Base-by-base conservation (phyloP, 2,329 filamentous ascomycete genomes). In the Malbranchea zuffiana region DNA sequence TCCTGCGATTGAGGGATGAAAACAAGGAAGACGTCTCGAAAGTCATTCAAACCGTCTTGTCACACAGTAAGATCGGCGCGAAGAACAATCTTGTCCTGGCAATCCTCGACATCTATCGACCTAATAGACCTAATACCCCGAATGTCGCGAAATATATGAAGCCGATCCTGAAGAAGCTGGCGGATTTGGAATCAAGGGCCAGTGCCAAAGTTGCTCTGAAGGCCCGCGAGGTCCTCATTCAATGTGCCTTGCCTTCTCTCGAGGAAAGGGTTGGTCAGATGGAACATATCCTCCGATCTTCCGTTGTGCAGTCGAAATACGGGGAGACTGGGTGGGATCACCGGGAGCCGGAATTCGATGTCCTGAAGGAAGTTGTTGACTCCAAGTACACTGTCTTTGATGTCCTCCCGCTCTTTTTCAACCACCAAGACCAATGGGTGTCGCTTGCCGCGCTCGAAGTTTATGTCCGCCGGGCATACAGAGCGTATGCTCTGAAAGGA, bases 331-430 rank as follows among this genome's bases (percentile, higher is more conserved):
- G 88, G 35, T 94, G 84, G 82, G 88, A 95, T 46, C 90, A 98
- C 66, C 75, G 90, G 48, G 83, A 95, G 62, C 90, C 90, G 32
- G 84, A 81, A 62, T 68, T 93, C 37, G 82, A 92, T 15, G 71
- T 93, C 46, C 80, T 98, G 65, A 94, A 94, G 70, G 90, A 98
- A 62, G 87, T 98, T 20, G 85, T 98, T 35, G 90, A 98, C 62
- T 96, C 90, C 37, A 93, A 93, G 67, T 96, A 92, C 68, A 96
- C 88, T 27, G 90, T 98, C 46, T 94, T 95, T 50, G 90, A 98
- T 56, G 90, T 98, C 12, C 65, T 98, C 47, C 82, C 88, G 5
- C 78, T 85, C 40, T 98, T 98, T 75, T 98, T 98, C 56, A 82
- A 79, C 21, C 86, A 98, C 62, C 75, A 83, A 27, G 90, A 98